Base-by-base conservation (phyloP, 148 eudicot species). In the Dianthus caryophyllus region DNA sequence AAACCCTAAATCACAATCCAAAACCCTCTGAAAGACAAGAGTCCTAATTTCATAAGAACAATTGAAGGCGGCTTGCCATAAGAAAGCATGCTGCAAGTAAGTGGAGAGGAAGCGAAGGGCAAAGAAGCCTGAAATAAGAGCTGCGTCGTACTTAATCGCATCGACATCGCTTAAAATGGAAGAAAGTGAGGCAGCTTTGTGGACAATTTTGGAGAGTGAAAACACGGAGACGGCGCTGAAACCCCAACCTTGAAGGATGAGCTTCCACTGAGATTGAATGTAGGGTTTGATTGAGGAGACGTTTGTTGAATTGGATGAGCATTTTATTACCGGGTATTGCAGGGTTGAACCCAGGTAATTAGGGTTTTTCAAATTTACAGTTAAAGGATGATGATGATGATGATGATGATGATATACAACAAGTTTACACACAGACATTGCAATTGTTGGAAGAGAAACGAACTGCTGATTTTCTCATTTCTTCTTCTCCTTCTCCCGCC, bases 21-120 rank as follows among this genome's bases (percentile, higher is more conserved):
- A 80, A 71, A 94, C 90, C 83, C 74, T 90, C 67, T 73, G 64
- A 26, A 90, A 94, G 27, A 86, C 97, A 75, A 51, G 67, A 69
- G 71, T 81, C 87, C 97, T 84, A 48, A 88, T 41, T 48, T 76
- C 74, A 70, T 76, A 84, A 39, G 75, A 83, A 11, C 81, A 74
- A 55, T 72, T 81, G 57, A 90, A 66, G 75, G 96, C 85, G 6
- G 97, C 97, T 39, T 90, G 92, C 97, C 92, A 90, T 33, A 94
- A 50, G 33, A 81, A 73, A 67, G 88, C 87, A 63, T 94, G 92
- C 77, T 94, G 98, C 71, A 85, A 63, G 75, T 88, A 90, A 80
- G 62, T 79, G 16, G 91, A 79, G 20, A 74, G 66, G 65, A 78
- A 31, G 22, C 88, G 75, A 47, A 71, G 80, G 65, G 71, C 48